Base-by-base conservation (phyloP, 2,329 filamentous ascomycete genomes). In the Raffaelea albimanens region DNA sequence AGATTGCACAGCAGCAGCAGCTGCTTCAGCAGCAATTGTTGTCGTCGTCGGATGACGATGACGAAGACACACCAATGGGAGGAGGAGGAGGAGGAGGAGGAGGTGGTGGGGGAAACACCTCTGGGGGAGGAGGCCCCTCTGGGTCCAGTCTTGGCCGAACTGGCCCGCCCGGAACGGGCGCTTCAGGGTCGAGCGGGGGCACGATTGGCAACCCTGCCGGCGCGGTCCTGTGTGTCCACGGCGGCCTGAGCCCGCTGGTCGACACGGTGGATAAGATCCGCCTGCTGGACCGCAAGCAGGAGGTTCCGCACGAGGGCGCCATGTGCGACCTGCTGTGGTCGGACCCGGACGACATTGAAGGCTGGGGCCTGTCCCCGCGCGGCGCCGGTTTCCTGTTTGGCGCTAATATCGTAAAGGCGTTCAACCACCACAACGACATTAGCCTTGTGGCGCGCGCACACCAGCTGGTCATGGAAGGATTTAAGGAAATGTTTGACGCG, bases 321-420 rank as follows among this genome's bases (percentile, higher is more conserved):
- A 98, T 98, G 93, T 98, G 93, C 67, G 93, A 98, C 65, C 75
- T 98, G 1, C 76, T 98, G 3, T 98, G 93, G 93, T 96, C 89
- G 1, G 93, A 98, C 60, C 93, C 93, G 0, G 93, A 98, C 64
- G 93, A 98, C 58, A 95, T 96, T 53, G 90, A 96, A 61, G 91
- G 90, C 50, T 98, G 93, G 93, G 91, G 90, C 11, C 71, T 97
- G 5, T 95, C 87, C 1, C 93, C 93, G 0, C 87, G 91, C 34
- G 93, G 93, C 10, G 93, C 93, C 0, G 93, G 93, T 1, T 98
- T 96, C 69, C 73, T 97, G 13, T 98, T 98, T 56, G 93, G 93
- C 45, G 83, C 87, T 3, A 90, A 96, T 61, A 97, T 97, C 49
- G 91, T 97, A 59, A 94, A 93, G 59, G 82, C 83, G 54, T 98